phyloP scores from a whole-genome alignment of 352 stramenopile species.

The Phytophthora pistaciae region DNA sequence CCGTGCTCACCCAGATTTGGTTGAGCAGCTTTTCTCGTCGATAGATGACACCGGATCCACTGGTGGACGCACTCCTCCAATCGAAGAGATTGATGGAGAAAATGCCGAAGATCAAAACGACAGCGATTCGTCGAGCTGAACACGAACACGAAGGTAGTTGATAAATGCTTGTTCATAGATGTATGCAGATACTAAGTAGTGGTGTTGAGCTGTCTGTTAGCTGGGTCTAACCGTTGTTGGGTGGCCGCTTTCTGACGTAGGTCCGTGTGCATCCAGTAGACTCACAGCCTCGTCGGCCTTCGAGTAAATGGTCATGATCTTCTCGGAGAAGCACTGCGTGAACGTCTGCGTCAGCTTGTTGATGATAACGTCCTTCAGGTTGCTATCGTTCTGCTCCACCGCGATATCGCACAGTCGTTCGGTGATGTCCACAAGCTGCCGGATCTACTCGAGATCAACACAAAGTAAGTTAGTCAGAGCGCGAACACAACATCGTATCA shows the following conservation, averaged over 20 bases:
- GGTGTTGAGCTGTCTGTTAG: slow-evolving; percentile 23
- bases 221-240: slow-evolving; percentile 27
- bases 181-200: slow-evolving; percentile 21
- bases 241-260: slow-evolving; percentile 35
- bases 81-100: slow-evolving; percentile 31
- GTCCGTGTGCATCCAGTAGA: slow-evolving; percentile 39
- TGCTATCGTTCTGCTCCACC: slow-evolving; percentile 79
- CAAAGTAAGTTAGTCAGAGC: too few species aligned
- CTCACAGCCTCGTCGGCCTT: slow-evolving; percentile 68
- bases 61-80: slow-evolving; percentile 28
- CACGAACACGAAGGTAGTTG: slow-evolving; percentile 22
- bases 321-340: slow-evolving; percentile 83
- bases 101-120: slow-evolving; percentile 33
- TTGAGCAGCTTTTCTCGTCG: slow-evolving; percentile 64
- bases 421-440: slow-evolving; percentile 61
- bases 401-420: slow-evolving; percentile 80
- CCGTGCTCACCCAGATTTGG: slow-evolving; percentile 45
- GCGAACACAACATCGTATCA: too few species aligned
- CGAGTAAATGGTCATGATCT: slow-evolving; percentile 59
- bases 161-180: slow-evolving; percentile 34
- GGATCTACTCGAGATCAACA: too few species aligned
- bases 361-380: slow-evolving; percentile 76
- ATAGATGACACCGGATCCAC: slow-evolving; percentile 52
- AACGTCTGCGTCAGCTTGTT: slow-evolving; percentile 73
- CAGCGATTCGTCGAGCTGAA: slow-evolving; percentile 32